These are phyloP conservation scores for Rhizopus microsporus DNA, from an alignment of 371 early-diverging fungal species.

Conservation along the genomic window DNA sequence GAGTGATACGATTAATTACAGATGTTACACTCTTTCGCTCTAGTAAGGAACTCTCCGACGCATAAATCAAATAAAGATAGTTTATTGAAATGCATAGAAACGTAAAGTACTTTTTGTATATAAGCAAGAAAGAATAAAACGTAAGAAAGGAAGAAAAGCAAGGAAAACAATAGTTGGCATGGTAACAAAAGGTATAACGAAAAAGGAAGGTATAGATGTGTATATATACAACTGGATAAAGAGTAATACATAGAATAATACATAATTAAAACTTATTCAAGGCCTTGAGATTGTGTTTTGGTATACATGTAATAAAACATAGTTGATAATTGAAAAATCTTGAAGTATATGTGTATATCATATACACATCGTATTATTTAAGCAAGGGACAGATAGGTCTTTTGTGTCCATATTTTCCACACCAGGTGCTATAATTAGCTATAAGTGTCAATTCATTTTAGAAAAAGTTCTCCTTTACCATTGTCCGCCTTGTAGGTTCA, in stretches of 20 bases:
- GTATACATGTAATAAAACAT: neutral
- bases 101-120: too few relatives aligned
- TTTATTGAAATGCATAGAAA: too few relatives aligned
- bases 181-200: constrained; percentile 1
- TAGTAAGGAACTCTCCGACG: too few relatives aligned
- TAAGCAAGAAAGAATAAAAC: neutral
- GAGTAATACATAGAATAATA: neutral
- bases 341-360: neutral
- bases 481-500: constrained; percentile 51
- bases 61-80: too few relatives aligned
- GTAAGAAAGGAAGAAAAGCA: neutral
- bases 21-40: too few relatives aligned
- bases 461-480: constrained; percentile 30
- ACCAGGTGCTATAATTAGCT: constrained; percentile 36
- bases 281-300: neutral
- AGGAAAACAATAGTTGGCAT: neutral
- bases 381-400: constrained; percentile 35
- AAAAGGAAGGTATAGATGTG: constrained; percentile 4
- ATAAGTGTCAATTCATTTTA: constrained; percentile 1
- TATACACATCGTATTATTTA: constrained; percentile 18
- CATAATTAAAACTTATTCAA: neutral
- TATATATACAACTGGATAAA: constrained; percentile 1
- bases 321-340: neutral
- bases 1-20: too few relatives aligned
- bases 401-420: constrained; percentile 53